Percentiles rank a stretch among this genome's conserved stretches.
These are phyloP conservation scores for Euclidium syriacum DNA, from an alignment of 345 rosid species.

Conservation along the genomic window DNA sequence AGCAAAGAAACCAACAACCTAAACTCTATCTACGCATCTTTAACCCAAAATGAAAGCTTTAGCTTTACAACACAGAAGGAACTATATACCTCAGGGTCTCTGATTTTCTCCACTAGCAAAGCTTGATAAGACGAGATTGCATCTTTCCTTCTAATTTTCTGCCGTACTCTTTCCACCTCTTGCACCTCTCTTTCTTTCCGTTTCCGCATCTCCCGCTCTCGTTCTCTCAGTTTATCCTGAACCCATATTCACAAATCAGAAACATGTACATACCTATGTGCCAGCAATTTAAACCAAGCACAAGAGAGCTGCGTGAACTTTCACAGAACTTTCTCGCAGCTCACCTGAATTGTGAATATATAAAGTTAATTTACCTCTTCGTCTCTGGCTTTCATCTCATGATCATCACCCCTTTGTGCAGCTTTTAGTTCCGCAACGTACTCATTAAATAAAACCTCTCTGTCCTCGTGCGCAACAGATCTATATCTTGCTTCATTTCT, in stretches of 20 bases:
- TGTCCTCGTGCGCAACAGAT: slow-evolving; percentile 68
- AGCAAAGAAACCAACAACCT: not conserved
- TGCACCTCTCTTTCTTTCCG: slow-evolving; percentile 92
- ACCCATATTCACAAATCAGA: slow-evolving; percentile 7
- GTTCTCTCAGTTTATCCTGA: slow-evolving; percentile 84
- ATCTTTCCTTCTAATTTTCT: slow-evolving; percentile 84
- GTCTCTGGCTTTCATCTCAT: slow-evolving; percentile 61
- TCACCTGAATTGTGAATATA: not conserved
- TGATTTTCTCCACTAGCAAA: slow-evolving; percentile 86
- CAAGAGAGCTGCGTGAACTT: not conserved
- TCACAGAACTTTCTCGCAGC: not conserved
- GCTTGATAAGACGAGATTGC: slow-evolving; percentile 89
- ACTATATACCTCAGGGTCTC: slow-evolving; percentile 91
- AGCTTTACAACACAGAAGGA: not conserved
- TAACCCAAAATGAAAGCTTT: not conserved
- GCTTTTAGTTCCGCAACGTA: slow-evolving; percentile 73
- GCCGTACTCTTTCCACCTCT: slow-evolving; percentile 90
- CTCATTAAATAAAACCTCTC: slow-evolving; percentile 77
- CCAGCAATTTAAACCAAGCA: not conserved
- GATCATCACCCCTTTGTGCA: slow-evolving; percentile 55
- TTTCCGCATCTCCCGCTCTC: slow-evolving; percentile 85
- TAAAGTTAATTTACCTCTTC: slow-evolving; percentile 61
- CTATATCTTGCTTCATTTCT: slow-evolving; percentile 85
- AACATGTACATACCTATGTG: not conserved
- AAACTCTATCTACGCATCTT: not conserved